phyloP scores from a whole-genome alignment of 257 asterid species.

The Cruciata laevipes region DNA sequence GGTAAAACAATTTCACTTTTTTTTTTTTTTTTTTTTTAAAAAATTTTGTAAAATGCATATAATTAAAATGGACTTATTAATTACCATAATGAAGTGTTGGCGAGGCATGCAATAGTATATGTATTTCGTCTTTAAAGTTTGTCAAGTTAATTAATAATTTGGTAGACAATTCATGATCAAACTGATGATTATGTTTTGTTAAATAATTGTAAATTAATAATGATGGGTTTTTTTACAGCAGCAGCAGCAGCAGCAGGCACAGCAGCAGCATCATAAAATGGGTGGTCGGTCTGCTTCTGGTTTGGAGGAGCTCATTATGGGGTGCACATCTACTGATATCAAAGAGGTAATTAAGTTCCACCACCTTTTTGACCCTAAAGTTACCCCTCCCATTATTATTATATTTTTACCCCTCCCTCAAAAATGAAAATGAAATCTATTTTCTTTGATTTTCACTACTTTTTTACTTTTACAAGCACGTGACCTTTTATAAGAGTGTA shows the following conservation, averaged over 20 bases:
- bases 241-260: constrained; percentile 39
- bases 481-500: not conserved
- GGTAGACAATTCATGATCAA: constrained; percentile 71
- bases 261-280: constrained; percentile 57
- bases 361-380: constrained; percentile 19
- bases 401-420: not conserved
- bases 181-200: constrained; percentile 46
- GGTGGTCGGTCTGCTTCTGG: constrained; percentile 91
- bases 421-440: not conserved
- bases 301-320: constrained; percentile 95
- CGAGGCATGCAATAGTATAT: constrained; percentile 27
- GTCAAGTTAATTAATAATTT: constrained; percentile 18
- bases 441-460: not conserved
- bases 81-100: not conserved
- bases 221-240: constrained; percentile 18
- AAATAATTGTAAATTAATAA: constrained; percentile 16
- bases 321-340: constrained; percentile 75
- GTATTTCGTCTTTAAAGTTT: constrained; percentile 17
- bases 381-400: not conserved
- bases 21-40: no score
- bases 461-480: not conserved
- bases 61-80: no score
- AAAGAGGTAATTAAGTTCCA: constrained; percentile 66
- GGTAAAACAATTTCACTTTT: constrained; percentile 28
- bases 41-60: no score